phyloP scores from a whole-genome alignment of 768 basidiomycete species.

The Leccinum barrowsii region DNA sequence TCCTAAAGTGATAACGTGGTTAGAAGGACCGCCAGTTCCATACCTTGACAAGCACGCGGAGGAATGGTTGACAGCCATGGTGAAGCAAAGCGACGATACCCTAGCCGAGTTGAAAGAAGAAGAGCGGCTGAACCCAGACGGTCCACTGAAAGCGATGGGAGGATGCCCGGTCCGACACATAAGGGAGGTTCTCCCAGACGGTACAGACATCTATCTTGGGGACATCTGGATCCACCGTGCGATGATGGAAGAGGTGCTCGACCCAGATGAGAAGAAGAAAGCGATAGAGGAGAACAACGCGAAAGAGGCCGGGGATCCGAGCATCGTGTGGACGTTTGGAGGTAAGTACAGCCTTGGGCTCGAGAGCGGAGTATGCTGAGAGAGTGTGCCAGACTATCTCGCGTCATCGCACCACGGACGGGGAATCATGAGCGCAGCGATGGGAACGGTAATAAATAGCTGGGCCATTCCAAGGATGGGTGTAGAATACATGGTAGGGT shows the following conservation, averaged over 20 bases:
- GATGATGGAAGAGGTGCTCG: slow-evolving; percentile 28
- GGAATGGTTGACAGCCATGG: slow-evolving; percentile 32
- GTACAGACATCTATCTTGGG: slow-evolving; percentile 53
- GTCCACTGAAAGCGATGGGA: slow-evolving; percentile 34
- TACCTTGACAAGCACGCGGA: slow-evolving; percentile 44
- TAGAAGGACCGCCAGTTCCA: slow-evolving; percentile 51
- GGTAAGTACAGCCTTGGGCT: slow-evolving; percentile 34
- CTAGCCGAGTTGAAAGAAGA: slow-evolving; percentile 20
- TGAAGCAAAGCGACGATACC: slow-evolving; percentile 18
- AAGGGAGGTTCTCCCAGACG: slow-evolving; percentile 54
- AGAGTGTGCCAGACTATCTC: slow-evolving; percentile 49
- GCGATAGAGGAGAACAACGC: slow-evolving; percentile 40
- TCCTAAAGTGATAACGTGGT: slow-evolving; percentile 39
- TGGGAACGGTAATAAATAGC: slow-evolving; percentile 47
- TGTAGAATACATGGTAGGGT: slow-evolving; percentile 41
- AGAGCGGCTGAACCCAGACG: slow-evolving; percentile 14
- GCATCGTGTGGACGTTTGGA: slow-evolving; percentile 60
- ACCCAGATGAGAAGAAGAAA: slow-evolving; percentile 35
- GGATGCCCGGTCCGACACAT: slow-evolving; percentile 48
- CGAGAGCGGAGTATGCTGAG: not conserved
- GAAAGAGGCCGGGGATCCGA: slow-evolving; percentile 46
- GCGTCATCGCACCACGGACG: slow-evolving; percentile 57
- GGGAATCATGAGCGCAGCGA: slow-evolving; percentile 71
- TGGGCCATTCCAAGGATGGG: slow-evolving; percentile 71
- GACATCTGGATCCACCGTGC: slow-evolving; percentile 26